Evolutionary conservation across 2,329 filamentous ascomycete genomes (phyloP), one percentile per base, ranked within the genome.

Genomic region (Tolypocladium album): DNA sequence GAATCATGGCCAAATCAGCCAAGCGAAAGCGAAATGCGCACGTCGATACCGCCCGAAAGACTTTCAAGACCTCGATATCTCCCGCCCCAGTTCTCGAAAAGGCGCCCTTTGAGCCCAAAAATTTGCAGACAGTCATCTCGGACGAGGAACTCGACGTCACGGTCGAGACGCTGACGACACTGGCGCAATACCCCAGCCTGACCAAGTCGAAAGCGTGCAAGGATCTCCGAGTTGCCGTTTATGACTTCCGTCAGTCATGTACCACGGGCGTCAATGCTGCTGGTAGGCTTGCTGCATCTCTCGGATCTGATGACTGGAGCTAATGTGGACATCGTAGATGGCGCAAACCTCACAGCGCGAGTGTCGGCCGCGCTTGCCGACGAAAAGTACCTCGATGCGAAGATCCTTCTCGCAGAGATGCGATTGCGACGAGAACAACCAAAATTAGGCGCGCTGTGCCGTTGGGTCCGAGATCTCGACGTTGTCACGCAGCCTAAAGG

Each of bases 381-480:
- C 69, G 84, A 79, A 57, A 83, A 85, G 67, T 87, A 85, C 64
- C 78, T 77, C 12, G 86, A 89, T n/a, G 85, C 86, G 6, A 79
- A 79, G 58, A 79, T 89, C 20, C 69, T 88, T 17, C 78, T 90
- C 1, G 82, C 86, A 0, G 87, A 89, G 73, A 89, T 89, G 87
- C 79, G 81, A 38, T 84, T 89, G 22, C 76, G 86, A n/a, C 75
- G 78, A 3, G 80, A 89, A 62, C 79, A 82, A 22, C 87, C 87
- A 0, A 88, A 88, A 64, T 73, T 89, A 0, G 87, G 87, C 24
- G 85, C 87, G 1, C 72, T 89, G 9, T 89, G 86, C 69, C 82
- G 87, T 60, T 90, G 87, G 87, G 87, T 89, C 5, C 80, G 87
- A 60, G 86, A 88, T 67, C 74, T 89, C 34, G 87, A 89, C 66